Evolutionary conservation across 2,329 filamentous ascomycete species (phyloP).

Genomic region (Scytalidium sp.): DNA sequence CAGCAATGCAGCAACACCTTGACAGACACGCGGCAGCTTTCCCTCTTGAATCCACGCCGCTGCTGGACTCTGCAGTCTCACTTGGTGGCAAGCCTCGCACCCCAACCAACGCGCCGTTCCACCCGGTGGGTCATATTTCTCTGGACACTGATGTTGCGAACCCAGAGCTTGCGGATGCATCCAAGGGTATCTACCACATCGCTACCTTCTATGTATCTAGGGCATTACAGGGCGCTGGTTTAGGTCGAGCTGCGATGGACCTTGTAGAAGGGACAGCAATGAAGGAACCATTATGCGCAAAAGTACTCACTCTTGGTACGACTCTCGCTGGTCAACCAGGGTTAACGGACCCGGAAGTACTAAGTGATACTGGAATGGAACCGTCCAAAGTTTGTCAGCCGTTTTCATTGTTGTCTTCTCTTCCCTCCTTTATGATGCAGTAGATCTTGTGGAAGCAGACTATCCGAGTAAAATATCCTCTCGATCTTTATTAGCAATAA

Average conservation of each 20-base stretch:
- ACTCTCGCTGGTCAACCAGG: background rate
- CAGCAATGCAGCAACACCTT: background rate
- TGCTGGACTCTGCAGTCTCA: slow-evolving; percentile 15
- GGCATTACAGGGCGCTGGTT: slow-evolving; percentile 14
- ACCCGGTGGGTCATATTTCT: slow-evolving; percentile 24
- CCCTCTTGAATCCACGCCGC: slow-evolving; percentile 13
- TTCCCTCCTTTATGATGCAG: too few species aligned
- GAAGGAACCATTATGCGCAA: slow-evolving; percentile 14
- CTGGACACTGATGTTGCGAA: slow-evolving; percentile 12
- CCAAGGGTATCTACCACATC: slow-evolving; percentile 14
- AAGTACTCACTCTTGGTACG: slow-evolving; percentile 14
- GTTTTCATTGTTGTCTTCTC: too few species aligned
- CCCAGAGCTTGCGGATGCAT: slow-evolving; percentile 2
- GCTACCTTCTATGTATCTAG: slow-evolving; percentile 19
- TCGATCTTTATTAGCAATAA: too few species aligned
- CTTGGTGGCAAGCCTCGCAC: slow-evolving; percentile 9
- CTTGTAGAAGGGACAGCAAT: slow-evolving; percentile 16
- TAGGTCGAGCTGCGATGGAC: slow-evolving; percentile 23
- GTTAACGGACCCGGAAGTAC: background rate
- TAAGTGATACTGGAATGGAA: background rate
- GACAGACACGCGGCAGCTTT: slow-evolving; percentile 10
- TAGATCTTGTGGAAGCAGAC: too few species aligned
- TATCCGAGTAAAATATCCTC: too few species aligned
- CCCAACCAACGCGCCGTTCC: slow-evolving; percentile 10
- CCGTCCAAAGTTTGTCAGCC: background rate